Conservation (phyloP, 441 rosid genomes). For the Corymbia calophylla region DNA sequence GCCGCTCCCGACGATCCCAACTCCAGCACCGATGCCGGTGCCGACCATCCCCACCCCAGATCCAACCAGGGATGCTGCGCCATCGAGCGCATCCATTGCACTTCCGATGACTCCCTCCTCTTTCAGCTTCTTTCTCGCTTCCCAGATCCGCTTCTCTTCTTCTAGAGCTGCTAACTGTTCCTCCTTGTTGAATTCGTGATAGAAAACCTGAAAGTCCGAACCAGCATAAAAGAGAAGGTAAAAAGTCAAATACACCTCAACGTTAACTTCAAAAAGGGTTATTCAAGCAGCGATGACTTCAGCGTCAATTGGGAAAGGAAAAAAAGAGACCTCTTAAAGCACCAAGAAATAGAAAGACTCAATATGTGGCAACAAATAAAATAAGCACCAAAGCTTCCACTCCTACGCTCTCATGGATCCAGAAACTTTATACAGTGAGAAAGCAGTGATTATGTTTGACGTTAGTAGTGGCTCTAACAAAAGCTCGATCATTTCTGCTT, state of each 20-base stretch:
- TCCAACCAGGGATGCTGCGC: constrained; percentile 55
- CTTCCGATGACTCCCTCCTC: constrained; percentile 92
- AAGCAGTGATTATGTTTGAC: neutral
- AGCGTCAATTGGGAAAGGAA: neutral
- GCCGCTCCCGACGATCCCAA: constrained; percentile 44
- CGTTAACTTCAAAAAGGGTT: neutral
- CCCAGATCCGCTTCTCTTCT: constrained; percentile 75
- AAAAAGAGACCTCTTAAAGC: neutral
- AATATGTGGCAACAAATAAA: neutral
- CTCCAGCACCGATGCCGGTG: constrained; percentile 7
- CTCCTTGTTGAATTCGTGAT: constrained; percentile 74
- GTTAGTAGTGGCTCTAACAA: neutral
- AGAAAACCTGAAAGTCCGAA: constrained; percentile 40
- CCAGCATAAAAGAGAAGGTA: neutral
- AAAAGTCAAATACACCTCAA: neutral
- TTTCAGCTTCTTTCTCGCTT: constrained; percentile 82
- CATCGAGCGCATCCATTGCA: constrained; percentile 78
- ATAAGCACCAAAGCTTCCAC: neutral
- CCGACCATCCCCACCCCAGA: constrained; percentile 20
- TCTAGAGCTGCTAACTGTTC: constrained; percentile 80
- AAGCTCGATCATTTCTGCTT: neutral
- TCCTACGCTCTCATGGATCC: neutral
- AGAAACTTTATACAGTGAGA: neutral
- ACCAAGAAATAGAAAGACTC: neutral
- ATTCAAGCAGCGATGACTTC: neutral